A percentile compares a stretch with the other conserved stretches of the same genome.
Evolutionary conservation across 306 rosid genomes (phyloP).

Genomic region (Vigna angularis): DNA sequence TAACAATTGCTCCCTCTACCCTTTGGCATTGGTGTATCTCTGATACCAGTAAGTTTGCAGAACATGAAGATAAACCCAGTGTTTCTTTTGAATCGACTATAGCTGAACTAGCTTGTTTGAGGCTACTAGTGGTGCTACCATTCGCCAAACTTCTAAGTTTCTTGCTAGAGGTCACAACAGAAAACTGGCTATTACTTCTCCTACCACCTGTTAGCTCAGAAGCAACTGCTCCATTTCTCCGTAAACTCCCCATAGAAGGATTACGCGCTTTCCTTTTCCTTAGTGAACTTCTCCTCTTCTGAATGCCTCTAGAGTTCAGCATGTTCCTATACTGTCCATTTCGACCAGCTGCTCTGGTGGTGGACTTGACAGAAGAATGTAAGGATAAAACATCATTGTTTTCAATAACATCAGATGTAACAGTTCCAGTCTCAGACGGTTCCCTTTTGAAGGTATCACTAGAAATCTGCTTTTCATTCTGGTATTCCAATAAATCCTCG

Average conservation of each 20-base stretch:
- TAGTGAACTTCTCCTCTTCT: slow-evolving; percentile 76
- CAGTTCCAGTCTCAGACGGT: slow-evolving; percentile 27
- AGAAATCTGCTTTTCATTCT: slow-evolving; percentile 33
- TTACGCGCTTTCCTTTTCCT: slow-evolving; percentile 66
- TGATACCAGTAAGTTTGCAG: slow-evolving; percentile 63
- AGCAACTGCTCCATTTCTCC: slow-evolving; percentile 49
- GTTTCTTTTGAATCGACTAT: slow-evolving; percentile 30
- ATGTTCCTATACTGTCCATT: slow-evolving; percentile 54
- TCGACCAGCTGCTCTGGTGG: slow-evolving; percentile 57
- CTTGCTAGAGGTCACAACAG: slow-evolving; percentile 46
- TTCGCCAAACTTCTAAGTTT: slow-evolving; percentile 51
- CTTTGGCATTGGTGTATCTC: slow-evolving; percentile 67
- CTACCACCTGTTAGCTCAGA: slow-evolving; percentile 51
- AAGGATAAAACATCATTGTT: slow-evolving; percentile 35
- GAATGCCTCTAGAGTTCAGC: slow-evolving; percentile 59
- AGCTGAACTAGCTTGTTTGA: slow-evolving; percentile 50
- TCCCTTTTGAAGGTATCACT: slow-evolving; percentile 27
- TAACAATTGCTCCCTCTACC: slow-evolving; percentile 56
- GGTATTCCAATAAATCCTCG: slow-evolving; percentile 48
- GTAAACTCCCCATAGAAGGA: slow-evolving; percentile 48
- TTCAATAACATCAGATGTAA: slow-evolving; percentile 40
- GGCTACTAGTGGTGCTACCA: slow-evolving; percentile 35
- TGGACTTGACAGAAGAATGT: slow-evolving; percentile 47
- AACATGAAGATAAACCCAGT: slow-evolving; percentile 57
- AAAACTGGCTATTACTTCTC: slow-evolving; percentile 48